Evolutionary conservation across 345 rosid genomes (phyloP).

Genomic region (Citrus hindsii): DNA sequence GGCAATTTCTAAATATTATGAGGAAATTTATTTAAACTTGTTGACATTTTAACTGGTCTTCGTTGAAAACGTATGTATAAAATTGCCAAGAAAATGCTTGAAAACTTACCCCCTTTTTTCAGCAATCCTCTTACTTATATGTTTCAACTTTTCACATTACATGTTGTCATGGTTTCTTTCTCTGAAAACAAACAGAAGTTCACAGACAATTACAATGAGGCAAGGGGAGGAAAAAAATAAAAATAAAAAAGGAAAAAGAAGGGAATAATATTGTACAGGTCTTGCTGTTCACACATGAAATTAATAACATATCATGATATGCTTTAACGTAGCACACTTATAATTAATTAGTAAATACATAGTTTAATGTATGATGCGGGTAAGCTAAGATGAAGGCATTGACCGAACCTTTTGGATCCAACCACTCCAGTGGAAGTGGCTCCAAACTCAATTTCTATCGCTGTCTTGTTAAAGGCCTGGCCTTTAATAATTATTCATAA

Average conservation of each 20-base stretch:
- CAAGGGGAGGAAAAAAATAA: background rate
- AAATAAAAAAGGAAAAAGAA: background rate
- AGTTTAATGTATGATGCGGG: slow-evolving; percentile 8
- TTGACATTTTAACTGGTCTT: background rate
- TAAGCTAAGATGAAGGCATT: slow-evolving; percentile 25
- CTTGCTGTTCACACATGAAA: slow-evolving; percentile 29
- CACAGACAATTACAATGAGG: background rate
- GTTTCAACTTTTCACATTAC: background rate
- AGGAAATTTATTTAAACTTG: background rate
- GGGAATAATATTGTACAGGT: background rate
- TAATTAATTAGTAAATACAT: background rate
- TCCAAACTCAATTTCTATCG: slow-evolving; percentile 2
- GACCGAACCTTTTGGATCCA: slow-evolving; percentile 33
- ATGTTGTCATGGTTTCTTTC: background rate
- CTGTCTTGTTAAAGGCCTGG: background rate
- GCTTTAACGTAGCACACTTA: background rate
- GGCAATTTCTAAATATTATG: background rate
- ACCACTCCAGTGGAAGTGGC: slow-evolving; percentile 36
- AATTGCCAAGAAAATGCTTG: background rate
- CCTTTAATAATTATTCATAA: background rate
- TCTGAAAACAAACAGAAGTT: background rate
- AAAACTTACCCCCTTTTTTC: background rate
- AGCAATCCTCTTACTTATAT: background rate
- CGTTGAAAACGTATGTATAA: background rate
- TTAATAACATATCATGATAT: background rate